phyloP scores from a whole-genome alignment of 345 rosid genomes.

The Eucalyptus lansdowneana region DNA sequence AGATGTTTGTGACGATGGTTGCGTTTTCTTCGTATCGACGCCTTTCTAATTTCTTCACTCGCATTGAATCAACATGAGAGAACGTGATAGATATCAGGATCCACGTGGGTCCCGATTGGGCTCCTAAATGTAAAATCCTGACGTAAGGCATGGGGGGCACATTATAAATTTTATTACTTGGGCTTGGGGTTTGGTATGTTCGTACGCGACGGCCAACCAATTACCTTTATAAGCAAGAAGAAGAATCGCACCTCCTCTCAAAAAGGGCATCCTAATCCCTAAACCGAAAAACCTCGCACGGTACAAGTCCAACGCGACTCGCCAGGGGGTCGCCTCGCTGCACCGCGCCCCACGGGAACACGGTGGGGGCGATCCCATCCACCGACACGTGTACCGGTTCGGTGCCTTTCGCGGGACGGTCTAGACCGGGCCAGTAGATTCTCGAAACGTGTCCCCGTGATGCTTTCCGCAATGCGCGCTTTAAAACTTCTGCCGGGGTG shows the following conservation, averaged over 20 bases:
- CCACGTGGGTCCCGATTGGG: neutral
- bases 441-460: neutral
- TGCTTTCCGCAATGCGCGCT: neutral
- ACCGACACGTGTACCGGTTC: neutral
- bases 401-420: neutral
- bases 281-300: neutral
- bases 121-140: neutral
- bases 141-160: neutral
- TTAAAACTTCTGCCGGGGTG: neutral
- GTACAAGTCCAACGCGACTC: neutral
- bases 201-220: neutral
- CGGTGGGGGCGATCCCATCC: neutral
- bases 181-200: neutral
- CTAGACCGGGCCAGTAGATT: neutral
- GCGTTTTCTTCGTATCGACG: neutral
- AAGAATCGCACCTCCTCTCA: neutral
- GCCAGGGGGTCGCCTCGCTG: neutral
- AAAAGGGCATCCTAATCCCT: neutral
- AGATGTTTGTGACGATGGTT: neutral
- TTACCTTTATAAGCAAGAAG: neutral
- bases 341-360: neutral
- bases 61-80: fast-evolving
- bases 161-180: neutral
- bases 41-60: neutral
- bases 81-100: fast-evolving